Evolutionary conservation across 495 filamentous ascomycete genomes (phyloP).

Genomic region (Penicillium waksmanii): DNA sequence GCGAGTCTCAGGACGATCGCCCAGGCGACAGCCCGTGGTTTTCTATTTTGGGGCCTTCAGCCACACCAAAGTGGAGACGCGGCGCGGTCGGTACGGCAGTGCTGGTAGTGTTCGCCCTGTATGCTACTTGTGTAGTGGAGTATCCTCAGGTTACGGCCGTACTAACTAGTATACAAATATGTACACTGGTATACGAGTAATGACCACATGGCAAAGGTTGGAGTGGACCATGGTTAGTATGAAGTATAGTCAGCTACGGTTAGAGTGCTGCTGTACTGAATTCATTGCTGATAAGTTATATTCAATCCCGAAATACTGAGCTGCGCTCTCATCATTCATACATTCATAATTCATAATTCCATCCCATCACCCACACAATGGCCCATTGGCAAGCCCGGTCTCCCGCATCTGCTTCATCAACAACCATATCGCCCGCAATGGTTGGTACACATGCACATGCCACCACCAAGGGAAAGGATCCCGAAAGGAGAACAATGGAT

Average conservation of each 20-base stretch:
- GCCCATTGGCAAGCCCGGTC: slow-evolving; percentile 14
- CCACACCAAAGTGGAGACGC: slow-evolving; percentile 20
- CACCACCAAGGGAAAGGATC: slow-evolving; percentile 55
- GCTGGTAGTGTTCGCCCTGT: not conserved
- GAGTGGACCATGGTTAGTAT: no score
- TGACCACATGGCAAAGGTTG: no score
- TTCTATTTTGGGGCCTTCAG: slow-evolving; percentile 35
- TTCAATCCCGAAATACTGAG: no score
- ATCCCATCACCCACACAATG: slow-evolving; percentile 1
- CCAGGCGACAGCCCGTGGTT: slow-evolving; percentile 35
- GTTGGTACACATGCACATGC: slow-evolving; percentile 46
- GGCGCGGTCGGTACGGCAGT: not conserved
- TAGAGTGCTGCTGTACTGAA: no score
- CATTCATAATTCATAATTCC: slow-evolving; percentile 16
- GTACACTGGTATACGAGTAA: no score
- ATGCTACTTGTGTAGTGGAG: no score
- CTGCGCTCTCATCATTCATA: not conserved
- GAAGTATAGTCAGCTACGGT: no score
- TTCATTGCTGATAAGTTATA: no score
- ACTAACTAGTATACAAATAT: no score
- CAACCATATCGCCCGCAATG: slow-evolving; percentile 36
- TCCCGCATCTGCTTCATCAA: slow-evolving; percentile 29
- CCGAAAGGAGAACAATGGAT: slow-evolving; percentile 34
- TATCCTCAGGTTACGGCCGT: no score
- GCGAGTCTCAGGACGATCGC: slow-evolving; percentile 23